Evolutionary conservation across 2,329 filamentous ascomycete genomes (phyloP), one percentile per base, ranked within the genome.

Genomic region (Cercospora citrullina): DNA sequence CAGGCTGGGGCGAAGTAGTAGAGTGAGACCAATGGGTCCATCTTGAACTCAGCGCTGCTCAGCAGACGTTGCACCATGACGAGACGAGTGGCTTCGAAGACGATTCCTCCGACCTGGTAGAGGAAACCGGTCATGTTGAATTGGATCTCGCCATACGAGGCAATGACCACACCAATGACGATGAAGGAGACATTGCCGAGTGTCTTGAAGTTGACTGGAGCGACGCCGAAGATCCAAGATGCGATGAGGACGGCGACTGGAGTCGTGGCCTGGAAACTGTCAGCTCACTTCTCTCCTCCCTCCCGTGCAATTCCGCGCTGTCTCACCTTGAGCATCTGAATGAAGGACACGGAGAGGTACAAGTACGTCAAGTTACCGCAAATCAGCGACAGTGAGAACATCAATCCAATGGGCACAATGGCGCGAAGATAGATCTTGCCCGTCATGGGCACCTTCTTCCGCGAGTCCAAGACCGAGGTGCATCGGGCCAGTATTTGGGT

Each of bases 391-490:
- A 97, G 84, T 79, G 91, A 95, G 89, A 97, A 98, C 84, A 97
- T 96, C 79, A 97, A 82, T 73, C 94, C 94, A 76, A 98, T 97
- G 66, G 94, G 94, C 42, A 97, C 90, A 74, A 98, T 97, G 55
- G 94, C 93, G 74, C 93, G 90, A 69, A 98, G 84, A 81, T 98
- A 98, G 76, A 98, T 90, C 72, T 90, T 90, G 74, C 93, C 92
- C 30, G 92, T 98, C 94, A 99, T 98, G 84, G 96, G 96, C 69
- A 98, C 93, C 53, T 90, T 92, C 84, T 97, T 97, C 76, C 95
- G 90, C 74, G 93, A 94, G 83, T 99, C 95, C 72, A 99, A 91
- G 64, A 96, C 84, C 45, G 85, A 90, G 51, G 94, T 98, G 78
- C 92, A 96, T 76, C 92, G 91, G 61, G 95, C 93, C 79, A 99